phyloP scores from a whole-genome alignment of 1,284 basidiomycete genomes.

The Sutorius eximius region DNA sequence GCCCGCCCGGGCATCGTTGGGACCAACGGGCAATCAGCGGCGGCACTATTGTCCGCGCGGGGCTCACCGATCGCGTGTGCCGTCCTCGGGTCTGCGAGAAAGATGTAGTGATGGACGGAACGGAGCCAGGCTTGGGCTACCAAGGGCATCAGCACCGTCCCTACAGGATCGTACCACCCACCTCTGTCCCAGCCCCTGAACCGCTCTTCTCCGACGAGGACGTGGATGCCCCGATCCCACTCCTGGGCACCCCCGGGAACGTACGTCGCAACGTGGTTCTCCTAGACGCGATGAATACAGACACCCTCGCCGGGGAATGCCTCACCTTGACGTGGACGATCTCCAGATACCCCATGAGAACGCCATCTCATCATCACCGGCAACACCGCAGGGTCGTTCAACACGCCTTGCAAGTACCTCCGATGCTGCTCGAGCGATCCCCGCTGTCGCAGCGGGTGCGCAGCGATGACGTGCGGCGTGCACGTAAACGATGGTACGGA shows the following conservation, averaged over 20 bases:
- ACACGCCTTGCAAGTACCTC: constrained; percentile 43
- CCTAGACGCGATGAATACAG: constrained; percentile 23
- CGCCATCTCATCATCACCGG: constrained; percentile 52
- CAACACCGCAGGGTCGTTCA: constrained; percentile 45
- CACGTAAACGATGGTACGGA: constrained; percentile 47
- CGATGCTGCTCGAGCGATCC: constrained; percentile 51
- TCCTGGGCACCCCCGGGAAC: constrained; percentile 42
- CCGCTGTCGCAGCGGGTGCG: constrained; percentile 54
- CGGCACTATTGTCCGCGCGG: constrained; percentile 37
- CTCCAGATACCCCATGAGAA: constrained; percentile 55
- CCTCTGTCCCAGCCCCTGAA: constrained; percentile 46
- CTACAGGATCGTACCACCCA: constrained; percentile 17
- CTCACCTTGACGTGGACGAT: constrained; percentile 50
- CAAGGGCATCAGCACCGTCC: background rate
- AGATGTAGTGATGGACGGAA: constrained; percentile 47
- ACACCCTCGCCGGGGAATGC: background rate
- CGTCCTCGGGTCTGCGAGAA: constrained; percentile 50
- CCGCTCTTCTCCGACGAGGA: constrained; percentile 50
- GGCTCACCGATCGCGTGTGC: constrained; percentile 50
- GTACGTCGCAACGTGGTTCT: constrained; percentile 45
- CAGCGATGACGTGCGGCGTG: constrained; percentile 45
- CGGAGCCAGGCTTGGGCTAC: constrained; percentile 48
- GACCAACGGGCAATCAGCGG: too few species aligned
- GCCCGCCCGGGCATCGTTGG: too few species aligned
- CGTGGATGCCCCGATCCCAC: constrained; percentile 52